phyloP scores from a whole-genome alignment of 306 rosid species.

The Acmispon strigosus region DNA sequence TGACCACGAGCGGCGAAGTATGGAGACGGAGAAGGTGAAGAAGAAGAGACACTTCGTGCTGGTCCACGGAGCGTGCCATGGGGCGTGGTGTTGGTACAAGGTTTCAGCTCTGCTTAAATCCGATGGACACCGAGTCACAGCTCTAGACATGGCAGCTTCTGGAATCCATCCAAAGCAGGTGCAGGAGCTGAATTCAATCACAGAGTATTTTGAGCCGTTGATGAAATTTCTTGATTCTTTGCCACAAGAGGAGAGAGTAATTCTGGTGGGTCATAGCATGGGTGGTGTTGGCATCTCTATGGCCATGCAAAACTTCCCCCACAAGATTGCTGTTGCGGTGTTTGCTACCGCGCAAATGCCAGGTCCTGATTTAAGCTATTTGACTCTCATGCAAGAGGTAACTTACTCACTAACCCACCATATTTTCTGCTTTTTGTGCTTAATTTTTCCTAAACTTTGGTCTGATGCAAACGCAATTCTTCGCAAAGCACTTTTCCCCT shows the following conservation, averaged over 20 bases:
- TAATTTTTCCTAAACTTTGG: too few relatives aligned
- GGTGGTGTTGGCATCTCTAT: constrained; percentile 40
- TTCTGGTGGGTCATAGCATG: constrained; percentile 51
- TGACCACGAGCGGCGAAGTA: too few relatives aligned
- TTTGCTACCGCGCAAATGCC: constrained; percentile 37
- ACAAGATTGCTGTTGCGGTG: constrained; percentile 40
- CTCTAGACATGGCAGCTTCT: constrained; percentile 48
- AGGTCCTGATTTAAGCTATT: constrained; percentile 1
- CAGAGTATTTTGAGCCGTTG: constrained; percentile 41
- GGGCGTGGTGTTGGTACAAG: constrained; percentile 73
- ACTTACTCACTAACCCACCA: too few relatives aligned
- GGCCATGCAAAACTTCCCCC: constrained; percentile 59
- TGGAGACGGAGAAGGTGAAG: too few relatives aligned
- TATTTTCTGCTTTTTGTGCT: too few relatives aligned
- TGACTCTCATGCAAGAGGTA: too few relatives aligned
- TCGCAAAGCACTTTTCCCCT: too few relatives aligned
- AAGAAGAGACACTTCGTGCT: constrained; percentile 36
- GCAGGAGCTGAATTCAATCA: constrained; percentile 21
- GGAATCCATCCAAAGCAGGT: constrained; percentile 40
- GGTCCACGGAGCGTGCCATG: constrained; percentile 55
- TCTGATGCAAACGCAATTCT: too few relatives aligned
- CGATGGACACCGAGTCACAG: constrained; percentile 38
- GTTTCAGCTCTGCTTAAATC: constrained; percentile 26
- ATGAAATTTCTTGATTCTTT: constrained; percentile 30
- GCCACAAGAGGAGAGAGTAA: constrained; percentile 31